Base-by-base conservation (phyloP, 371 early-diverging fungal species). In the Haplosporangium sp. region DNA sequence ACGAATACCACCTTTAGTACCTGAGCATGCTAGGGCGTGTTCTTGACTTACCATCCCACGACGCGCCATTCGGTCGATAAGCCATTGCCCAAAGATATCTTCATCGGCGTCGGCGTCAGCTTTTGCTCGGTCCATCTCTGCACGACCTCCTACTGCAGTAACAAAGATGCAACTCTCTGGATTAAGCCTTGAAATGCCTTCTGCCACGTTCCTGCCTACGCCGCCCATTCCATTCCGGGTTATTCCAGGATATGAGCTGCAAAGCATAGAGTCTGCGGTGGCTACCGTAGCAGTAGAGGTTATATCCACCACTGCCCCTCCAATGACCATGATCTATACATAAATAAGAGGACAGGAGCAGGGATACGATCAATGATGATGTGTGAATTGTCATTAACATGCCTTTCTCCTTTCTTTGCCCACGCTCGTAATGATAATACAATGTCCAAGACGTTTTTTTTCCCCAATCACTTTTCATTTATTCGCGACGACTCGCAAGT, bases 171-270 rank as follows among this genome's bases (percentile, higher is more conserved):
- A 67, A 6, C 91, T 83, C 13, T 83, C 64, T 0, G 86, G 87
- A 14, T 95, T 91, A 3, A 91, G 85, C 42, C 89, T 83, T 58
- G 82, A 83, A 41, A 93, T 90, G 0, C 94, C 92, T 53, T 96
- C 94, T 4, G 95, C 95, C 5, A 97, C 86, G 74, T 98, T 98
- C 37, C 95, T 86, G 0, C 94, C 97, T 0, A 98, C 98, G 1
- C 98, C 97, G 21, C 98, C 98, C 6, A 94, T 69, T 1, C 88
- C 83, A 37, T 90, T 86, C 10, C 67, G 73, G 2, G 93, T 88
- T 0, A 64, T 69, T 1, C 97, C 97, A 0, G 93, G 89, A n/a
- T 88, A 86, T 14, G 95, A 95, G 1, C 95, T 94, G 18, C 86
- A 64, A 40, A 82, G 70, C 43, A 83, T 71, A 21, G 51, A 47